A percentile compares a stretch with the other conserved stretches of the same genome.
Evolutionary conservation across 768 basidiomycete genomes (phyloP).

Genomic region (Kwoniella shandongensis): DNA sequence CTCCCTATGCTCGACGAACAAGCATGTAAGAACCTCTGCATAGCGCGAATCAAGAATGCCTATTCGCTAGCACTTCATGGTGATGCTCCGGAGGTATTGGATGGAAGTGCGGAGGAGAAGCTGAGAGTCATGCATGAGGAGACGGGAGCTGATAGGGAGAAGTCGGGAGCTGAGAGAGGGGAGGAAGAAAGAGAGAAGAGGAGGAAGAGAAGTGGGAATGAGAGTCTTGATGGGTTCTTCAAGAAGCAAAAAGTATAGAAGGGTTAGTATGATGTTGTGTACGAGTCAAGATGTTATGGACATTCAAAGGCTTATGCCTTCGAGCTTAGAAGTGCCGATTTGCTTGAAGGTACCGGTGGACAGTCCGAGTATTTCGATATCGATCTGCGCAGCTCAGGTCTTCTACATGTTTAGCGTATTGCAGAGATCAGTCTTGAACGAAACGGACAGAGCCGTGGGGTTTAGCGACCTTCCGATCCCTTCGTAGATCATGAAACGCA

Average conservation of each 20-base stretch:
- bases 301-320: too few species aligned
- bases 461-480: too few species aligned
- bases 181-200: constrained; percentile 23
- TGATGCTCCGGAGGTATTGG: constrained; percentile 44
- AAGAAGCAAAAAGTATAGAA: constrained; percentile 24
- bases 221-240: constrained; percentile 29
- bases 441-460: too few species aligned
- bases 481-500: too few species aligned
- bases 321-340: too few species aligned
- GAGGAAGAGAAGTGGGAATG: constrained; percentile 25
- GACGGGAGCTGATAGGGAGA: constrained; percentile 25
- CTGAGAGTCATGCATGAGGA: constrained; percentile 38
- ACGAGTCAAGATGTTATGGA: too few species aligned
- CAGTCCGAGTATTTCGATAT: too few species aligned
- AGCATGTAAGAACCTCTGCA: constrained; percentile 43
- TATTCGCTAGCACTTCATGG: constrained; percentile 51
- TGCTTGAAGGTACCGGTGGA: too few species aligned
- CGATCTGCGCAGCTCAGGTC: too few species aligned
- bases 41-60: constrained; percentile 52
- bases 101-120: constrained; percentile 45
- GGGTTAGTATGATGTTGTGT: too few species aligned
- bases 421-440: too few species aligned
- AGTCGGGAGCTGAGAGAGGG: constrained; percentile 19
- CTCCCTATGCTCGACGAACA: constrained; percentile 53
- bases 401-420: too few species aligned